These are phyloP conservation scores for Penicillium verrucosum DNA, from an alignment of 2,329 filamentous ascomycete species.

Conservation along the genomic window DNA sequence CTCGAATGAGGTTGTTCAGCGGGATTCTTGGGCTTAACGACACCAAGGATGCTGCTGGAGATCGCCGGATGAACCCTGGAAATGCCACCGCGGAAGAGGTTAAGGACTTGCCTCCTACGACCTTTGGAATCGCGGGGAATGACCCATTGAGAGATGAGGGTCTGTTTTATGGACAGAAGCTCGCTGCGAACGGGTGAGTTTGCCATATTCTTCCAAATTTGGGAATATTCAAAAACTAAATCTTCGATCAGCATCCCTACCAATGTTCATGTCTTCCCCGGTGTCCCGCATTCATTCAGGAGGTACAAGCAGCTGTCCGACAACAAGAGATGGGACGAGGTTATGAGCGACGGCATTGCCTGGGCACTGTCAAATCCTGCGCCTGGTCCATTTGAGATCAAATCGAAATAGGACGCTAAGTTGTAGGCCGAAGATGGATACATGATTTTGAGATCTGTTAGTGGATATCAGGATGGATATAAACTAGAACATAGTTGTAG, in stretches of 20 bases:
- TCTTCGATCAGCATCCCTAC: slow-evolving; percentile 46
- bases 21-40: slow-evolving; percentile 24
- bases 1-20: slow-evolving; percentile 35
- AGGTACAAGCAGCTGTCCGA: slow-evolving; percentile 27
- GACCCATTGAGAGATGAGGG: slow-evolving; percentile 53
- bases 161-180: slow-evolving; percentile 45
- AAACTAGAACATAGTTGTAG: neutral
- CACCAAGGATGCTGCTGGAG: slow-evolving; percentile 21
- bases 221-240: neutral
- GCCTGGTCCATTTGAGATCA: slow-evolving; percentile 21
- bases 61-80: slow-evolving; percentile 44
- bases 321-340: slow-evolving; percentile 30
- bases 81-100: slow-evolving; percentile 33
- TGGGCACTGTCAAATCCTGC: slow-evolving; percentile 27
- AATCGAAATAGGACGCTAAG: slow-evolving; percentile 11
- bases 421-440: neutral
- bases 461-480: neutral
- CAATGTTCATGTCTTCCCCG: slow-evolving; percentile 49
- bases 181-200: slow-evolving; percentile 46
- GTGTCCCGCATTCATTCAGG: slow-evolving; percentile 54
- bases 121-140: slow-evolving; percentile 46
- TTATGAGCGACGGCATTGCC: slow-evolving; percentile 29
- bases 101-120: slow-evolving; percentile 44
- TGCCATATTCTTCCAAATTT: neutral
- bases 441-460: neutral